Base-by-base conservation (phyloP, 1,139 yeast genomes). In the Nakaseomyces nivariensis region DNA sequence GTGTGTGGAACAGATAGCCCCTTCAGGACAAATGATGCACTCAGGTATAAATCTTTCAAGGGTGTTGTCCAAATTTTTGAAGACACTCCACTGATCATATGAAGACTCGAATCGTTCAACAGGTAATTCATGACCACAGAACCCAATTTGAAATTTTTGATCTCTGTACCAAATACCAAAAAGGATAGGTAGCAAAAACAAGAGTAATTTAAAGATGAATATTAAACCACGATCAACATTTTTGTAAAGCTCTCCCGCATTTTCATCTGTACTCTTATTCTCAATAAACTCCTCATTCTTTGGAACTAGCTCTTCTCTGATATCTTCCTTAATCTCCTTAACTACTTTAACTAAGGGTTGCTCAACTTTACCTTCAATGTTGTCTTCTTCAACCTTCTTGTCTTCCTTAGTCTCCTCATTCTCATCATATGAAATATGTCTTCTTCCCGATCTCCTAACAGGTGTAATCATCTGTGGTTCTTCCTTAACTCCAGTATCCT, bases 11-110 rank as follows among this genome's bases (percentile, higher is more conserved):
- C 97, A 89, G 43, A 76, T 69, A 0, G 90, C 94, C 66, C 87
- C 82, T 11, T 73, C 73, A 1, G 97, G 96, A 62, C 97, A 89
- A 37, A 76, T 76, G 8, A 75, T 68, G 67, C 97, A 89, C 1
- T 60, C 56, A 4, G 96, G 95, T 47, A 76, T 75, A 48, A 47
- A 32, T 4, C 13, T 26, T 11, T 40, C 44, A 13, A 49, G 27
- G 11, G 29, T 10, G 17, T 13, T 11, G 29, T 47, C 43, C n/a
- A 47, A 25, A 13, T 22, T 9, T 5, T 25, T 5, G 11, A 24
- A 3, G 32, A 43, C 11, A 34, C 24, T 47, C 8, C 13, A n/a
- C 9, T 32, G 34, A 22, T 41, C 34, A 6, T 37, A 6, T 11
- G 33, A n/a, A 7, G 37, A 24, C 24, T 48, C 40, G 7, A 54